Conservation (phyloP, 1,284 basidiomycete genomes). For the Schizopora paradoxa region DNA sequence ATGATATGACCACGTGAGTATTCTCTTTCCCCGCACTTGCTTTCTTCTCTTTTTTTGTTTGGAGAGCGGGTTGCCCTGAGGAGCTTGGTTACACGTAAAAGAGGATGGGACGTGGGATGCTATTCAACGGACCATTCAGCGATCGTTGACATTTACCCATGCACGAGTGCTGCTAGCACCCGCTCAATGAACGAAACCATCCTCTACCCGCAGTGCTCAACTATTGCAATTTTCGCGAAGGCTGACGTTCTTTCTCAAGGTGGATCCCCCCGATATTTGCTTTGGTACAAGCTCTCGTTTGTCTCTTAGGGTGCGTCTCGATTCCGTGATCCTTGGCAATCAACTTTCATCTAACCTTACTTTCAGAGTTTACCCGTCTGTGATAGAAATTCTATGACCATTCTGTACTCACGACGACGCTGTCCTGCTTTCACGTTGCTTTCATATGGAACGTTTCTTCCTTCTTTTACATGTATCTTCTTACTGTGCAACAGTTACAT, state of each 20-base stretch:
- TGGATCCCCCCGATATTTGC: conserved; percentile 17
- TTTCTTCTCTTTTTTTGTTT: conserved; percentile 1
- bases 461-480: too few species aligned
- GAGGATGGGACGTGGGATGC: neutral
- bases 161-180: neutral
- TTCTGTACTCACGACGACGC: neutral
- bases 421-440: neutral
- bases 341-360: neutral
- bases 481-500: too few species aligned
- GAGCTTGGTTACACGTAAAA: neutral
- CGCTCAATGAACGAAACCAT: neutral
- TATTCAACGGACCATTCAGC: neutral
- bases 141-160: neutral
- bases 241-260: neutral
- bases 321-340: neutral
- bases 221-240: neutral
- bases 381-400: conserved; percentile 15
- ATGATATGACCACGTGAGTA: conserved; percentile 77
- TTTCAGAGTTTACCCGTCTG: conserved; percentile 14
- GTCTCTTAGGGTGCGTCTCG: conserved; percentile 16
- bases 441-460: neutral
- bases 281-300: conserved; percentile 13
- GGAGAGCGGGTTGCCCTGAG: neutral
- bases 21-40: conserved; percentile 9
- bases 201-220: too few species aligned